A percentile compares a stretch with the other conserved stretches of the same genome.
Evolutionary conservation across 345 rosid genomes (phyloP).

Genomic region (Rhodamnia argentea): DNA sequence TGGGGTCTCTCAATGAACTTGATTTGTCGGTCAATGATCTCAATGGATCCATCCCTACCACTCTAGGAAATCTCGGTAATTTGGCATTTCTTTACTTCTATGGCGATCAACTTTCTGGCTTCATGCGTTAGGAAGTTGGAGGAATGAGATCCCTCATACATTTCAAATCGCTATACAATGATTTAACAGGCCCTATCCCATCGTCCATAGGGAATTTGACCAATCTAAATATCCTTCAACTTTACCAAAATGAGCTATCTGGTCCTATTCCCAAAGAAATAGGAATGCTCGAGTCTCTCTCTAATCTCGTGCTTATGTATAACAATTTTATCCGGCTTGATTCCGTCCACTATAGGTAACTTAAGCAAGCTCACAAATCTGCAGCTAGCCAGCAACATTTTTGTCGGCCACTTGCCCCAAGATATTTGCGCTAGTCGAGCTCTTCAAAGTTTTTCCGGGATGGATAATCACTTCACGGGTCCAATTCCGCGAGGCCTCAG

Average conservation of each 20-base stretch:
- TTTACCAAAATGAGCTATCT: background rate
- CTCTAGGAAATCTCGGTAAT: background rate
- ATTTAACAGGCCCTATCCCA: background rate
- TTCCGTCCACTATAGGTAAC: background rate
- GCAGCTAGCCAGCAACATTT: background rate
- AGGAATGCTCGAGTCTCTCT: background rate
- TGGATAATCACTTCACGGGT: background rate
- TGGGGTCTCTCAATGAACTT: background rate
- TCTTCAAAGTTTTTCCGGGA: background rate
- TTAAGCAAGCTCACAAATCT: background rate
- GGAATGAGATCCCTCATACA: rapidly evolving
- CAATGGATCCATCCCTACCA: background rate
- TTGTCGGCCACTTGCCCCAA: constrained; percentile 4
- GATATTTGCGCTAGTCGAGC: background rate
- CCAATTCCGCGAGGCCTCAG: constrained; percentile 4
- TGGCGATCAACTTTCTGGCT: background rate
- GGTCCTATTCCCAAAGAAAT: background rate
- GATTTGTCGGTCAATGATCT: rapidly evolving
- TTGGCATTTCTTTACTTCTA: rapidly evolving
- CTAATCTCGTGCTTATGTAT: background rate
- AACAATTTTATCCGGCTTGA: background rate
- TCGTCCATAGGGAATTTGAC: background rate
- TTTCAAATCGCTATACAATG: background rate
- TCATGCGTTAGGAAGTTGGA: background rate
- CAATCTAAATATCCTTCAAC: background rate